These are phyloP conservation scores for Curvularia eragrostidis DNA, from an alignment of 2,329 filamentous ascomycete species.

Conservation along the genomic window DNA sequence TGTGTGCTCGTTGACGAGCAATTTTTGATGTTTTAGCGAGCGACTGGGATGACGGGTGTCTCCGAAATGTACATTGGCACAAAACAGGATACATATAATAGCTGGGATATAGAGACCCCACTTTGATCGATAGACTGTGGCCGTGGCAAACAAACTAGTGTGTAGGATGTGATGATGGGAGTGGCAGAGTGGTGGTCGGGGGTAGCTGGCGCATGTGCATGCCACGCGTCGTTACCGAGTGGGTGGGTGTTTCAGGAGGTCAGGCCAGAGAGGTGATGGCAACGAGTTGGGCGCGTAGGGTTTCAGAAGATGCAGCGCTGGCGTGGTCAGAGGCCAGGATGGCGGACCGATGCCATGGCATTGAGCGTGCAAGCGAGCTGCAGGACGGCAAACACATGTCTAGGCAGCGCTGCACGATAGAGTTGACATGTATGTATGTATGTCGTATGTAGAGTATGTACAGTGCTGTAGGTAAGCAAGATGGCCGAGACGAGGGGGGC, in stretches of 20 bases:
- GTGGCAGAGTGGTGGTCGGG: too few relatives aligned
- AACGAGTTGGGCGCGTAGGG: slow-evolving; percentile 13
- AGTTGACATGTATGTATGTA: neutral
- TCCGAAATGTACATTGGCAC: slow-evolving; percentile 17
- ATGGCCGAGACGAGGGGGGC: slow-evolving; percentile 4
- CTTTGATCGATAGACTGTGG: slow-evolving; percentile 11
- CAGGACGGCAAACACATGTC: slow-evolving; percentile 9
- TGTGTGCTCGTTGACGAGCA: slow-evolving; percentile 11
- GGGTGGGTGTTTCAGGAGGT: slow-evolving; percentile 9
- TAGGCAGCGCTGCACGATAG: slow-evolving; percentile 10
- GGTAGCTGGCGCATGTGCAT: slow-evolving; percentile 21
- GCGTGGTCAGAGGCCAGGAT: slow-evolving; percentile 15
- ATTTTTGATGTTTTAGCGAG: slow-evolving; percentile 22
- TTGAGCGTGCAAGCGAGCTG: slow-evolving; percentile 18
- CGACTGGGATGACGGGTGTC: slow-evolving; percentile 14
- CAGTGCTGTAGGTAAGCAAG: neutral
- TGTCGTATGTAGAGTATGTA: too few relatives aligned
- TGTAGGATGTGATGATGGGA: neutral
- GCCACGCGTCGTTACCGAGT: slow-evolving; percentile 28
- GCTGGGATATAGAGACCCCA: slow-evolving; percentile 24
- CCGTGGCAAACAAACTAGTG: neutral
- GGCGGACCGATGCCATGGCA: slow-evolving; percentile 17
- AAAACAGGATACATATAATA: slow-evolving; percentile 29
- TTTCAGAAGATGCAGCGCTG: slow-evolving; percentile 10
- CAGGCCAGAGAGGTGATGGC: neutral